Evolutionary conservation across 257 asterid species (phyloP), one percentile per base, ranked within the genome.

Genomic region (Petunia secreta): DNA sequence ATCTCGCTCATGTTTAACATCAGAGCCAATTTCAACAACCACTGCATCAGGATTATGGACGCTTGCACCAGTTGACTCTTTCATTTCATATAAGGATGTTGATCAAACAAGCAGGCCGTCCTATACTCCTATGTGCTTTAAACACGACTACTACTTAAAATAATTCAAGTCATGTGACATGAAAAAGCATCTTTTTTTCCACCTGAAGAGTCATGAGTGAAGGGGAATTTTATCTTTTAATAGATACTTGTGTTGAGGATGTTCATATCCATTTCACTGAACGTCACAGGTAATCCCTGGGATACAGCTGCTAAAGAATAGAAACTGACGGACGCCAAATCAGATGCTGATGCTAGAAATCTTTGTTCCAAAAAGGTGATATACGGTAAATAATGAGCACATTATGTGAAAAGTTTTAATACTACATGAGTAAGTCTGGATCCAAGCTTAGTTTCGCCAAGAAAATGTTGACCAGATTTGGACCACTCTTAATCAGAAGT

Each of bases 161-260:
- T 15, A 37, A n/a, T 5, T 58, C 8, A 15, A 36, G 6, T 58
- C 63, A 58, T n/a, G 36, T 58, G 37, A 15, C 63, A 7, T 58
- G 63, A 58, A 58, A 25, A 58, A n/a, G 63, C 63, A n/a, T 58
- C 63, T 58, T 58, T 52, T 58, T 58, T 52, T 58, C 37, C 36
- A 6, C 10, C 37, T 58, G 5, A 58, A n/a, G n/a, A 9, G 10
- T 50, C 55, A 50, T 9, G 37, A 5, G 63, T 58, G 63, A 58
- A 58, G 16, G 15, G 37, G 63, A 58, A 58, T 14, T n/a, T 58
- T 58, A 58, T 2, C n/a, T n/a, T 57, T 2, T 2, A 5, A 57
- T 5, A 57, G 9, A 16, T 57, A 57, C 63, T 57, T 58, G 37
- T 58, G 36, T 58, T 58, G 63, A n/a, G 15, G 36, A n/a, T 6